Conservation (phyloP, 2,329 filamentous ascomycete species). For the Diaporthe amygdali region DNA sequence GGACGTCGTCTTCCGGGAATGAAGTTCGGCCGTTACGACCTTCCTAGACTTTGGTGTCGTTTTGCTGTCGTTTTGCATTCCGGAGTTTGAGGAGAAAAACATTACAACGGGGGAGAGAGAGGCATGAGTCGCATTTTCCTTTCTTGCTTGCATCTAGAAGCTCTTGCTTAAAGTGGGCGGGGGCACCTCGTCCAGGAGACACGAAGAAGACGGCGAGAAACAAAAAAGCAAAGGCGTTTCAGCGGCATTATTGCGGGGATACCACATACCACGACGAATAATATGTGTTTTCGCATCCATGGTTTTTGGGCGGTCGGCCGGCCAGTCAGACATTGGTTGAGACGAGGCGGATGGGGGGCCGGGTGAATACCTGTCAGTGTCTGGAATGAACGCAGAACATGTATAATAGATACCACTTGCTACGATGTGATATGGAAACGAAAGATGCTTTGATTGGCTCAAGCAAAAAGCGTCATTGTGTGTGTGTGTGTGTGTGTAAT, state of each 20-base stretch:
- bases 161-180: background rate
- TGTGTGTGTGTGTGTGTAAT: no score
- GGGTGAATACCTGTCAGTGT: background rate
- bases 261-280: slow-evolving; percentile 4
- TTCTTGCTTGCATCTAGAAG: slow-evolving; percentile 14
- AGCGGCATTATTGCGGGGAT: slow-evolving; percentile 10
- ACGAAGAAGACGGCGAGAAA: background rate
- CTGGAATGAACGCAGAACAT: no score
- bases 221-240: slow-evolving; percentile 8
- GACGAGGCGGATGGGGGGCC: background rate
- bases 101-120: background rate
- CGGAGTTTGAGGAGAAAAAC: slow-evolving; percentile 9
- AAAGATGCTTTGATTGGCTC: no score
- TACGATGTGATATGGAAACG: no score
- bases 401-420: no score
- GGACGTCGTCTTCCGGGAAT: background rate
- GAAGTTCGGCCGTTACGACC: background rate
- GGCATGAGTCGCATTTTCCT: background rate
- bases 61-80: slow-evolving; percentile 3
- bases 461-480: no score
- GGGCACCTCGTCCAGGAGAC: background rate
- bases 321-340: background rate
- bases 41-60: background rate
- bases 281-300: background rate
- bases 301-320: background rate